phyloP scores from a whole-genome alignment of 2,329 filamentous ascomycete species.

The Stenocarpella maydis region DNA sequence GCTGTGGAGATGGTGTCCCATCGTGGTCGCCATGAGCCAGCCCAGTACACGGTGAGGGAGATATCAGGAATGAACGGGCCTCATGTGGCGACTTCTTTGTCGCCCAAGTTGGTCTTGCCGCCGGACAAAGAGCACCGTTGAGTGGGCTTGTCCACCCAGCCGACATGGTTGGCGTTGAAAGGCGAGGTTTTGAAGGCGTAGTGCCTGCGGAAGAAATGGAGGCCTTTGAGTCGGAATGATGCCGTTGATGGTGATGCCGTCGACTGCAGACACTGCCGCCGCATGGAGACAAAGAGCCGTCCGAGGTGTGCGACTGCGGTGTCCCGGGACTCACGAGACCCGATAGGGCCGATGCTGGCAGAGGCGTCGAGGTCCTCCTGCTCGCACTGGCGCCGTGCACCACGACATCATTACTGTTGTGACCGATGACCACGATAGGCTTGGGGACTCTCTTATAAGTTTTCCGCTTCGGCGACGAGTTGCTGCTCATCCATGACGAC shows the following conservation, averaged over 20 bases:
- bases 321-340: conserved; percentile 39
- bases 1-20: conserved; percentile 21
- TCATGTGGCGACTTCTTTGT: conserved; percentile 34
- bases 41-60: conserved; percentile 19
- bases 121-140: conserved; percentile 18
- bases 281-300: conserved; percentile 56
- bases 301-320: conserved; percentile 47
- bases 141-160: conserved; percentile 23
- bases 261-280: conserved; percentile 44
- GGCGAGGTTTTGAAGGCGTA: conserved; percentile 31
- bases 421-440: conserved; percentile 50
- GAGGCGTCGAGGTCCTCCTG: conserved; percentile 45
- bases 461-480: conserved; percentile 39
- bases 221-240: conserved; percentile 34
- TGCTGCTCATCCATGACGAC: conserved; percentile 38
- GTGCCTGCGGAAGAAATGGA: conserved; percentile 2
- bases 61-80: not conserved
- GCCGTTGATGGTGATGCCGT: conserved; percentile 33
- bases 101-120: conserved; percentile 11
- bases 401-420: conserved; percentile 33
- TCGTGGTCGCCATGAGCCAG: not conserved
- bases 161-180: conserved; percentile 34
- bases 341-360: conserved; percentile 43
- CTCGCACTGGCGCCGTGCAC: conserved; percentile 42
- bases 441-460: conserved; percentile 44